phyloP scores from a whole-genome alignment of 805 yeast species.

The Starmerella ratchasimensis region DNA sequence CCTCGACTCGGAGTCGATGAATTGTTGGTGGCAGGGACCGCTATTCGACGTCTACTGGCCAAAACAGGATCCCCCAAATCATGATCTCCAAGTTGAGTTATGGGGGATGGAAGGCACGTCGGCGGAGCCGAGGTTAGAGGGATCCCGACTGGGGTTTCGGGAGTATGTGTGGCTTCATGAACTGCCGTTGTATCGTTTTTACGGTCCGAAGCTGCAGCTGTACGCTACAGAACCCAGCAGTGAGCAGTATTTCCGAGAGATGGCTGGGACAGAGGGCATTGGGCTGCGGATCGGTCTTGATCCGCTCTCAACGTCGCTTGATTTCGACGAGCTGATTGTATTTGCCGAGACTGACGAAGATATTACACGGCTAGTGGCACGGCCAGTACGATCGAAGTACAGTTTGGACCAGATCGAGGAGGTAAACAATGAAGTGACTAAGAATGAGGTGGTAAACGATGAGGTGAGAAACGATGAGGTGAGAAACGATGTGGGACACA shows the following conservation, averaged over 20 bases:
- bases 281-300: constrained; percentile 1
- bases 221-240: constrained; percentile 8
- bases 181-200: constrained; percentile 15
- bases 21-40: constrained; percentile 16
- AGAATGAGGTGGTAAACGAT: no score
- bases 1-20: no score
- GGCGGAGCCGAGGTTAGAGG: not conserved
- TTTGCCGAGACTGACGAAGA: constrained; percentile 9
- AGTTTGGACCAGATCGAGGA: no score
- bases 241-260: constrained; percentile 13
- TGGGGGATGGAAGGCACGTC: constrained; percentile 5
- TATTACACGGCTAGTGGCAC: constrained; percentile 10
- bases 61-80: constrained; percentile 2
- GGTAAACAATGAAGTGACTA: no score
- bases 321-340: constrained; percentile 13
- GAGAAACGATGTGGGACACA: no score
- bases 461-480: no score
- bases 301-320: not conserved
- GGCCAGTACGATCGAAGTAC: constrained; percentile 6
- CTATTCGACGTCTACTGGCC: constrained; percentile 14
- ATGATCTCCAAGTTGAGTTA: constrained; percentile 7
- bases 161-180: constrained; percentile 6
- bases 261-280: constrained; percentile 8
- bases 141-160: constrained; percentile 4
- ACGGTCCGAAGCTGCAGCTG: constrained; percentile 17